phyloP scores from a whole-genome alignment of 805 yeast genomes.

The Wickerhamiella cacticola region DNA sequence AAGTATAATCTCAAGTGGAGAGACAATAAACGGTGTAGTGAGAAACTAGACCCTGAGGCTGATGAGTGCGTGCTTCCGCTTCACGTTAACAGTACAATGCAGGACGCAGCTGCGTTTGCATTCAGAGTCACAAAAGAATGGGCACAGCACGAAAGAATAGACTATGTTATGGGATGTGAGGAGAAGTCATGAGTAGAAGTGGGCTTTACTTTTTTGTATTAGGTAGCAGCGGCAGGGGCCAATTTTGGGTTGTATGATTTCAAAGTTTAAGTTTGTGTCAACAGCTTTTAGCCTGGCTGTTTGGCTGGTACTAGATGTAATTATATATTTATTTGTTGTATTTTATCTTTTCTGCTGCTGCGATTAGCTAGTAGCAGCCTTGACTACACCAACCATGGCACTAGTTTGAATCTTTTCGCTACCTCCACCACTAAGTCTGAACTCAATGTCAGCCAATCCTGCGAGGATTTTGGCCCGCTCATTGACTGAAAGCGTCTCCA shows the following conservation, averaged over 20 bases:
- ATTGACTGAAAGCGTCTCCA: conserved; percentile 43
- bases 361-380: conserved; percentile 36
- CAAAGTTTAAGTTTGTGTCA: too few species aligned
- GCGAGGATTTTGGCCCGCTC: conserved; percentile 55
- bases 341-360: background rate
- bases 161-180: conserved; percentile 25
- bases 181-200: too few species aligned
- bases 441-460: conserved; percentile 79
- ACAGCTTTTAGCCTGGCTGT: too few species aligned
- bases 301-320: too few species aligned
- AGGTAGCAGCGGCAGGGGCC: too few species aligned
- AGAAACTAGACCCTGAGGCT: conserved; percentile 26
- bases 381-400: conserved; percentile 80
- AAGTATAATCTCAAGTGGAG: conserved; percentile 22
- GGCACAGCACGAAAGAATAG: conserved; percentile 25
- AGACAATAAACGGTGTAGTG: conserved; percentile 17
- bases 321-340: background rate
- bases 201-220: too few species aligned
- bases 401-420: conserved; percentile 80
- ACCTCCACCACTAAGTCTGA: conserved; percentile 85
- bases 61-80: conserved; percentile 31
- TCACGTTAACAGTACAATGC: conserved; percentile 29
- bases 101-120: conserved; percentile 34
- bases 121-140: conserved; percentile 30
- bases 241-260: too few species aligned